A percentile compares a stretch with the other conserved stretches of the same genome.
These are phyloP conservation scores for Podospora didyma DNA, from an alignment of 495 filamentous ascomycete genomes.

Conservation along the genomic window DNA sequence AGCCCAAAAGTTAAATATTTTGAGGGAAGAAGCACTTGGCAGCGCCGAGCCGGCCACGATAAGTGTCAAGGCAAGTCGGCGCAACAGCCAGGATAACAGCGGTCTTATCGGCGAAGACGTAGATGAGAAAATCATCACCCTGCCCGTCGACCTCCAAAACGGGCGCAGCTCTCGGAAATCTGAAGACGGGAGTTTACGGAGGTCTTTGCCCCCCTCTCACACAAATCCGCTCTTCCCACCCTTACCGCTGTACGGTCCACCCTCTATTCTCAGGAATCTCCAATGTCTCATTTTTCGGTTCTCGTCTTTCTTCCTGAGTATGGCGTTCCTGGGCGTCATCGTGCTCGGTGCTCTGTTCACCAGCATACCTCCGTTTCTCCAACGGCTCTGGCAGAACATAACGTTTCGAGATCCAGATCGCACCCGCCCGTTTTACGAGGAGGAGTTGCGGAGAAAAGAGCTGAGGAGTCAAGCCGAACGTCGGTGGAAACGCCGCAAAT, in stretches of 20 bases:
- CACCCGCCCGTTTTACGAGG: constrained; percentile 63
- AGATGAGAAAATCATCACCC: background rate
- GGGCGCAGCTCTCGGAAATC: constrained; percentile 14
- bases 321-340: constrained; percentile 71
- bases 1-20: constrained; percentile 60
- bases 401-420: constrained; percentile 54
- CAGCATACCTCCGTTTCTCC: constrained; percentile 49
- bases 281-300: constrained; percentile 59
- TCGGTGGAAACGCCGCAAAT: constrained; percentile 54
- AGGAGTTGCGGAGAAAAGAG: constrained; percentile 52
- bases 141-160: constrained; percentile 11
- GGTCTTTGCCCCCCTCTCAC: constrained; percentile 53
- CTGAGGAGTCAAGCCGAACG: constrained; percentile 52
- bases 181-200: constrained; percentile 33
- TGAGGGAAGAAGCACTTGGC: constrained; percentile 50
- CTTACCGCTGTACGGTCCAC: constrained; percentile 76
- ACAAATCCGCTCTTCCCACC: constrained; percentile 87
- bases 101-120: background rate
- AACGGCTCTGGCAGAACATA: constrained; percentile 42
- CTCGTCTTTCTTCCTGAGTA: constrained; percentile 68
- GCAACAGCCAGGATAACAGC: background rate
- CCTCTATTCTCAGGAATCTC: constrained; percentile 57
- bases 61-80: constrained; percentile 17
- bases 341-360: constrained; percentile 68
- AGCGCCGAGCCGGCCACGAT: constrained; percentile 8